phyloP scores from a whole-genome alignment of 257 asterid genomes.

The Solanum ahanhuiri region DNA sequence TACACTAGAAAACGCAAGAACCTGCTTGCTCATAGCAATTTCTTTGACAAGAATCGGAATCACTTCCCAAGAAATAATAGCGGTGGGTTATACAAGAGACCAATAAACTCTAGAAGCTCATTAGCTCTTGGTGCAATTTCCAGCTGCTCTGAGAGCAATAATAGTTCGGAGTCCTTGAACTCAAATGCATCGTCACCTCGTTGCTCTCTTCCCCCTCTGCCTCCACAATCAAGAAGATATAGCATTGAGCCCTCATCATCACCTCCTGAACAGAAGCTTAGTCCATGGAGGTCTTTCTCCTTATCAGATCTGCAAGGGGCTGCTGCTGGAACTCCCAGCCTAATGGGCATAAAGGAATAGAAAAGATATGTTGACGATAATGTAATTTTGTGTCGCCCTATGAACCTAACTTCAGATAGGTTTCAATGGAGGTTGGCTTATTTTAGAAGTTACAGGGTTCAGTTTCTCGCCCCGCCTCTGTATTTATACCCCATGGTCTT shows the following conservation, averaged over 20 bases:
- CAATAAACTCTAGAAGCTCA: constrained; percentile 44
- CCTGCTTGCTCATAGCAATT: constrained; percentile 44
- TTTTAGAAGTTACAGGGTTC: neutral
- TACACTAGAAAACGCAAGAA: constrained; percentile 61
- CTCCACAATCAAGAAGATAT: constrained; percentile 44
- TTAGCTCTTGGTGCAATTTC: constrained; percentile 33
- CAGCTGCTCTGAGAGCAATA: constrained; percentile 14
- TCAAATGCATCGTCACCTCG: constrained; percentile 40
- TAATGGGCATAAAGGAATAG: constrained; percentile 27
- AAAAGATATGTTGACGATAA: constrained; percentile 4
- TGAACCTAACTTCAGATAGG: constrained; percentile 29
- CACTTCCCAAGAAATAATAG: constrained; percentile 20
- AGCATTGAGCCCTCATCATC: constrained; percentile 25
- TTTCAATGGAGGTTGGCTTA: constrained; percentile 59
- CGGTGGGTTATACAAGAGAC: constrained; percentile 47
- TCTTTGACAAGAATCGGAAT: constrained; percentile 44
- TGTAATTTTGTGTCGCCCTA: constrained; percentile 29
- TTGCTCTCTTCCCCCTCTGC: constrained; percentile 63
- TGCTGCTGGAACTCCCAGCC: constrained; percentile 30
- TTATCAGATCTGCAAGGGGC: constrained; percentile 71
- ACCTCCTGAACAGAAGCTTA: constrained; percentile 38
- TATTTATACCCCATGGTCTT: neutral
- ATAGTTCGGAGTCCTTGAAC: constrained; percentile 18
- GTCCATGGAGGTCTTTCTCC: constrained; percentile 66
- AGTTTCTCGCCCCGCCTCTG: neutral